Evolutionary conservation across 495 filamentous ascomycete species (phyloP).

Genomic region (Lepidopterella palustris): DNA sequence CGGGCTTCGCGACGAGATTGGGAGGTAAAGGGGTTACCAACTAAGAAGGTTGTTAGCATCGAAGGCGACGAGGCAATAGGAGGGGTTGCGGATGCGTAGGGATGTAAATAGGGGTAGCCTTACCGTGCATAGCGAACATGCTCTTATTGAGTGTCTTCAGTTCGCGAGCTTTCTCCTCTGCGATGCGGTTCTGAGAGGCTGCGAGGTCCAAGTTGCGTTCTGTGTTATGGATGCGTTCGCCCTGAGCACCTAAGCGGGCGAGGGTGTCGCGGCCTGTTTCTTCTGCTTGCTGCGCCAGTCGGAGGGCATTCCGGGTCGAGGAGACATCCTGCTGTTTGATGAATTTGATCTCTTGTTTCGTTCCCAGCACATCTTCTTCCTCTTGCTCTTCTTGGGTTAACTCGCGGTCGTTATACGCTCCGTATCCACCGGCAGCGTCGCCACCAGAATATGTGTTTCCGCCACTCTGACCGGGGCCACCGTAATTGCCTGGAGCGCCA

Average conservation of each 20-base stretch:
- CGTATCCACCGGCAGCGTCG: conserved; percentile 41
- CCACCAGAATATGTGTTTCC: not conserved
- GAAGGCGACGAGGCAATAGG: no score
- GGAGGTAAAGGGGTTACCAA: conserved; percentile 17
- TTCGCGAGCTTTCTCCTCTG: conserved; percentile 67
- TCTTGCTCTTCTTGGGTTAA: conserved; percentile 61
- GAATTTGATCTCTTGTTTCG: conserved; percentile 68
- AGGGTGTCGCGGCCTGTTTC: conserved; percentile 66
- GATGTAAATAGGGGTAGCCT: no score
- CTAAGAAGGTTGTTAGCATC: no score
- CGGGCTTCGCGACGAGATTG: conserved; percentile 41
- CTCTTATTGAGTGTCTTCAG: conserved; percentile 69
- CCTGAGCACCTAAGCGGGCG: conserved; percentile 53
- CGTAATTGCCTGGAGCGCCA: conserved; percentile 37
- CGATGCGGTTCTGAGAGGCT: conserved; percentile 58
- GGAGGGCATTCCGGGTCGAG: conserved; percentile 62
- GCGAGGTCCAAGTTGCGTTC: conserved; percentile 69
- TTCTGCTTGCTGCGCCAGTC: conserved; percentile 59
- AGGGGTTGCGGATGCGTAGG: not conserved
- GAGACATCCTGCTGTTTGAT: conserved; percentile 70
- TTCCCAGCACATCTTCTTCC: conserved; percentile 55
- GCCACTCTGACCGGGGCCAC: not conserved
- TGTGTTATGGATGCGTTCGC: conserved; percentile 70
- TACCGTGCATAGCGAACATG: conserved; percentile 64
- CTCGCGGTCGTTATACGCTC: conserved; percentile 56